Conservation (phyloP, 2,329 filamentous ascomycete genomes). For the Ceratocystis alfenasii region DNA sequence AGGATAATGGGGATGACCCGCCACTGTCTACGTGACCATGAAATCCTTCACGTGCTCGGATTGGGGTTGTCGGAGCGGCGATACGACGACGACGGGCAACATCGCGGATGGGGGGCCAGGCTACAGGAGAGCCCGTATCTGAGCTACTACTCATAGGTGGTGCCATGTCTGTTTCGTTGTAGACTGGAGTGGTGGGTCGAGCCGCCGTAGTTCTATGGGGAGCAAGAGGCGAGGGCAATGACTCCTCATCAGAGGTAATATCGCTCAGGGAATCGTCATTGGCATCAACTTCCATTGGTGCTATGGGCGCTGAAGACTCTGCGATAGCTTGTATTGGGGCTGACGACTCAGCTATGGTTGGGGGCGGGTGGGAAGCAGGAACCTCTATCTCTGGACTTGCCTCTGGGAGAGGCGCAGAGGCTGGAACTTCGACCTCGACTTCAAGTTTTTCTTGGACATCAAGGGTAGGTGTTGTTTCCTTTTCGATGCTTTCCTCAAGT, state of each 20-base stretch:
- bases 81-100: constrained; percentile 38
- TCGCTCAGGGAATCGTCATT: constrained; percentile 27
- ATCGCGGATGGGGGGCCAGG: constrained; percentile 42
- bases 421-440: constrained; percentile 20
- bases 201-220: constrained; percentile 25
- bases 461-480: background rate
- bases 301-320: background rate
- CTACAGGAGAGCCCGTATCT: constrained; percentile 32
- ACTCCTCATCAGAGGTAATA: constrained; percentile 19
- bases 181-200: constrained; percentile 34
- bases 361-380: constrained; percentile 19
- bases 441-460: background rate
- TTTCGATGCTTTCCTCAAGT: constrained; percentile 1
- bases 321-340: background rate
- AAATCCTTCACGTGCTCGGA: constrained; percentile 25
- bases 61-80: constrained; percentile 31
- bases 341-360: background rate
- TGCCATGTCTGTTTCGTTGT: constrained; percentile 37
- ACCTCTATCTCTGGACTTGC: constrained; percentile 17
- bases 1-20: constrained; percentile 45
- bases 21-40: constrained; percentile 24
- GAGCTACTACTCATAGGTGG: constrained; percentile 43
- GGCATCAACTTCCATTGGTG: constrained; percentile 16
- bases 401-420: constrained; percentile 3
- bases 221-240: constrained; percentile 30